A percentile compares a stretch with the other conserved stretches of the same genome.
phyloP scores from a whole-genome alignment of 495 filamentous ascomycete genomes.

The Aspergillus taichungensis region DNA sequence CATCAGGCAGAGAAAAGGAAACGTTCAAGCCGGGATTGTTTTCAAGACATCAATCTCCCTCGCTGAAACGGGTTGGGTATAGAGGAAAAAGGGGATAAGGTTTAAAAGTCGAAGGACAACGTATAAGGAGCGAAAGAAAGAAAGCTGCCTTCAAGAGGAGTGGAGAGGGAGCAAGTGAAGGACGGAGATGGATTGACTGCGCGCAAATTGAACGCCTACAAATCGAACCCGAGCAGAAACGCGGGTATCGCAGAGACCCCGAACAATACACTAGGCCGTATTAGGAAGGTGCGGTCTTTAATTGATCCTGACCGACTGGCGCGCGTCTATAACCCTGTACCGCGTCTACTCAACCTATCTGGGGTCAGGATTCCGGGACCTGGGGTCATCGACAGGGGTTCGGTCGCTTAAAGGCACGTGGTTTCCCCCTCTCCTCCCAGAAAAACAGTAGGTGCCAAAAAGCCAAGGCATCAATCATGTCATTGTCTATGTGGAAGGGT shows the following conservation, averaged over 20 bases:
- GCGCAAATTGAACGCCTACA: slow-evolving; percentile 26
- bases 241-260: slow-evolving; percentile 39
- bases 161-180: slow-evolving; percentile 36
- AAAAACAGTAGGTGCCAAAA: neutral
- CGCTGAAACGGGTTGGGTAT: slow-evolving; percentile 37
- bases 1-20: slow-evolving; percentile 17
- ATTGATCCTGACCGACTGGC: slow-evolving; percentile 22
- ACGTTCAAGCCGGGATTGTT: slow-evolving; percentile 8
- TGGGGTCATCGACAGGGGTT: neutral
- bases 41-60: slow-evolving; percentile 29
- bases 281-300: slow-evolving; percentile 20
- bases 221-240: slow-evolving; percentile 19
- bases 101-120: slow-evolving; percentile 34
- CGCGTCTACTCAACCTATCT: slow-evolving; percentile 5
- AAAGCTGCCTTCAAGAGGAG: slow-evolving; percentile 18
- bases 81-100: slow-evolving; percentile 58
- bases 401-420: neutral
- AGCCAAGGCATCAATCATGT: slow-evolving; percentile 1
- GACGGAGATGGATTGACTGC: slow-evolving; percentile 36
- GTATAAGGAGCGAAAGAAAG: slow-evolving; percentile 33
- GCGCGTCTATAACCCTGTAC: slow-evolving; percentile 4
- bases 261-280: slow-evolving; percentile 32
- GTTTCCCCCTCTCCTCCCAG: neutral
- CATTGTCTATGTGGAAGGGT: slow-evolving; percentile 7
- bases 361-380: neutral